Evolutionary conservation across 331 rosid genomes (phyloP), one percentile per base, ranked within the genome.

Genomic region (Spiraea crenata): DNA sequence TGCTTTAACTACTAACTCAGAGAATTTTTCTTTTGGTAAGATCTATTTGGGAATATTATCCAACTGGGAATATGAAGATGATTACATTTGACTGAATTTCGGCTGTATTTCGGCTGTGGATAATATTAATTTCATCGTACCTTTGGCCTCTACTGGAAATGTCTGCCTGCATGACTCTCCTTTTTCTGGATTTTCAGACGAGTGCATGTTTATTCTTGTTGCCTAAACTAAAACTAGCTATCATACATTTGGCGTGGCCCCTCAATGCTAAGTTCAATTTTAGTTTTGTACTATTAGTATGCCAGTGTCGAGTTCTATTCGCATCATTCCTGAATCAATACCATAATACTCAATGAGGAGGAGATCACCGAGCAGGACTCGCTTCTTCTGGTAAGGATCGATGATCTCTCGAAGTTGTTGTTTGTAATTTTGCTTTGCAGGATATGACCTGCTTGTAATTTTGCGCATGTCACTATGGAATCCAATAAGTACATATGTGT

Each of bases 1-100:
- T 39, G 45, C 57, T 34, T 42, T 37, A n/a, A n/a, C n/a, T n/a
- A 67, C 42, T 58, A 39, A 48, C 44, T 15, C 12, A 6, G 49
- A 41, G 77, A 77, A 64, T 16, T n/a, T 61, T 61, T n/a, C 34
- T 65, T 37, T 56, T 65, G 50, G 41, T 57, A 13, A 67, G 50
- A 47, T 47, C 17, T 15, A 37, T 51, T 16, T n/a, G 4, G 6
- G 14, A n/a, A n/a, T n/a, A n/a, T n/a, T n/a, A n/a, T n/a, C n/a
- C n/a, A n/a, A n/a, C n/a, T n/a, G n/a, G n/a, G n/a, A 39, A 40
- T 68, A 52, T 68, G 62, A 52, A 62, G 49, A 68, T 49, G 3
- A 9, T 68, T 40, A 25, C 1, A 1, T 25, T 14, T 20, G 40
- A 41, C 31, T 57, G n/a, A 44, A n/a, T n/a, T n/a, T n/a, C n/a